Percentiles rank a stretch among this genome's conserved stretches.
Evolutionary conservation across 1,139 yeast genomes (phyloP).

Genomic region (Yamadazyma atmosphaerica): DNA sequence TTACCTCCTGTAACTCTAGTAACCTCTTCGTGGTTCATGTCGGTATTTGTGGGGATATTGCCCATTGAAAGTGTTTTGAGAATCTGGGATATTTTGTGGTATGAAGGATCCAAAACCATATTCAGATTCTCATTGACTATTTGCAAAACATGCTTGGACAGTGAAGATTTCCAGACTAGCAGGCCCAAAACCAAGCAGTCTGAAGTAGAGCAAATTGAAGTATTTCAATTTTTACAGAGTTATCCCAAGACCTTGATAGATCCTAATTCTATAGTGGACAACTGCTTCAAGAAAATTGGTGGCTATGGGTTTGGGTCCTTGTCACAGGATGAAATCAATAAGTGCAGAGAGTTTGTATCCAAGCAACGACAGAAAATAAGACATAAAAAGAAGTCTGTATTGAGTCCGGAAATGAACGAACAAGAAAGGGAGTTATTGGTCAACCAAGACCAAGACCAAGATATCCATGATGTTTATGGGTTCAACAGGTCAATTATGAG

Average conservation of each 20-base stretch:
- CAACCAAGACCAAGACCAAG: constrained; percentile 27
- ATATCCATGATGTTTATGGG: constrained; percentile 49
- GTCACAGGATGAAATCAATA: constrained; percentile 77
- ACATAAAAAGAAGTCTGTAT: constrained; percentile 34
- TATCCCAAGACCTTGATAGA: constrained; percentile 73
- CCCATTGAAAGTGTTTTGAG: constrained; percentile 87
- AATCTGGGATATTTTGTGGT: constrained; percentile 93
- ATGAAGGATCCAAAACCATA: constrained; percentile 85
- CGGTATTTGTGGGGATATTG: constrained; percentile 81
- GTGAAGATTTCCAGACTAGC: constrained; percentile 36
- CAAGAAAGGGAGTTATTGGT: constrained; percentile 39
- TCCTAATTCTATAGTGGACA: constrained; percentile 68
- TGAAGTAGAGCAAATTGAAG: constrained; percentile 73
- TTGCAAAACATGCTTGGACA: constrained; percentile 75
- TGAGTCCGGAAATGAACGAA: constrained; percentile 39
- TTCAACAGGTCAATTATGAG: constrained; percentile 54
- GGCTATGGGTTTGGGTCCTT: constrained; percentile 69
- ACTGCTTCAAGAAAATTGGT: constrained; percentile 71
- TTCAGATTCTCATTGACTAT: constrained; percentile 83
- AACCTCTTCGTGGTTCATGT: constrained; percentile 98
- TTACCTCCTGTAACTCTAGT: constrained; percentile 91
- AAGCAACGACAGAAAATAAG: constrained; percentile 52
- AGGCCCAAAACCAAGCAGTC: constrained; percentile 14
- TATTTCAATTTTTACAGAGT: constrained; percentile 83
- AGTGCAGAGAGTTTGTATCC: constrained; percentile 74